phyloP scores from a whole-genome alignment of 768 basidiomycete genomes.

The Amanita exitialis region DNA sequence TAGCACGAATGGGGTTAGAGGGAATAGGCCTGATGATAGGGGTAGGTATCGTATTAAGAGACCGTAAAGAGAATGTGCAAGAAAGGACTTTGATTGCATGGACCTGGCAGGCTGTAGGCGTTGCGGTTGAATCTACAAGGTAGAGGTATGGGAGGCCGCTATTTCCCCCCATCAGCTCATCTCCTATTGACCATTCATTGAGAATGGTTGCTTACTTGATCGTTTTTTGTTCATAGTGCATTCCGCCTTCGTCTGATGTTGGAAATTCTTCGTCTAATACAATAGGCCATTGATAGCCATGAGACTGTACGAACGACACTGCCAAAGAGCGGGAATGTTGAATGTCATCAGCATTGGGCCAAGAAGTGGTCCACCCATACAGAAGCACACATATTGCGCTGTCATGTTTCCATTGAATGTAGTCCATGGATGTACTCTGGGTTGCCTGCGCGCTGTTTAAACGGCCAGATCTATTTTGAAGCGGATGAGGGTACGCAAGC shows the following conservation, averaged over 20 bases:
- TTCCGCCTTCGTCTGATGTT: slow-evolving; percentile 23
- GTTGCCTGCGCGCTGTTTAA: background rate
- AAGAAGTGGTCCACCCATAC: slow-evolving; percentile 5
- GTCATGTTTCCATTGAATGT: slow-evolving; percentile 31
- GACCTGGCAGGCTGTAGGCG: slow-evolving; percentile 47
- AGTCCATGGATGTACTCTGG: slow-evolving; percentile 16
- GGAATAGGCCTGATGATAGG: slow-evolving; percentile 26
- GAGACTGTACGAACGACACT: slow-evolving; percentile 22
- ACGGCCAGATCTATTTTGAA: slow-evolving; percentile 1
- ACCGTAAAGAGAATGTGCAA: slow-evolving; percentile 41
- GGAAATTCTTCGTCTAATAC: slow-evolving; percentile 40
- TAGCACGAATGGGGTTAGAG: slow-evolving; percentile 12
- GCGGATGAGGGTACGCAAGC: background rate
- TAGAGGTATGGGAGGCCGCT: slow-evolving; percentile 48
- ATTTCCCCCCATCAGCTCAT: slow-evolving; percentile 8
- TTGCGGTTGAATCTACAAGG: slow-evolving; percentile 31
- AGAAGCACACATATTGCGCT: slow-evolving; percentile 30
- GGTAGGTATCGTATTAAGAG: slow-evolving; percentile 18
- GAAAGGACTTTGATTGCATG: slow-evolving; percentile 60
- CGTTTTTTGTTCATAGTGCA: slow-evolving; percentile 28
- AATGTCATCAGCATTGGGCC: slow-evolving; percentile 3
- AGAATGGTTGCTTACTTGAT: slow-evolving; percentile 26
- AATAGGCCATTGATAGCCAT: slow-evolving; percentile 40
- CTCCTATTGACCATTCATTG: background rate
- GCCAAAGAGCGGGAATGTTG: slow-evolving; percentile 18